Base-by-base conservation (phyloP, 768 basidiomycete species). In the Agrocybe praecox region DNA sequence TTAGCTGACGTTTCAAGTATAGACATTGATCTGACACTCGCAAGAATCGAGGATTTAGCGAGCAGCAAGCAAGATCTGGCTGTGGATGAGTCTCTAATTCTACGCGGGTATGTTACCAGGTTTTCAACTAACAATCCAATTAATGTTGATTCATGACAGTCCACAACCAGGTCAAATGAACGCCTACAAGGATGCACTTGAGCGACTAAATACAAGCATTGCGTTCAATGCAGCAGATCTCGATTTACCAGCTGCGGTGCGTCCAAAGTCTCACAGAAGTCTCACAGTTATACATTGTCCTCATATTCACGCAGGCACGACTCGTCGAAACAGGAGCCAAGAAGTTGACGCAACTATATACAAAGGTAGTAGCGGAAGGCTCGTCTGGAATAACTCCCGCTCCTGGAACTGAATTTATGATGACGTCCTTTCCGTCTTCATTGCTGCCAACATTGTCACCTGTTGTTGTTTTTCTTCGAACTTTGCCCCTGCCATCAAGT, bases 311-410 rank as follows among this genome's bases (percentile, higher is more conserved):
- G 15, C 58, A 76, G 79, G 88, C 89, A n/a, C 84, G 88, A 42
- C 80, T 94, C 5, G 76, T 93, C 9, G 91, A 93, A 73, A 90
- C 90, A 1, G 92, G 92, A 8, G 85, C 86, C 6, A 92, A 92
- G 75, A 92, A 92, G 66, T 76, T 94, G 10, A 80, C 86, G 0
- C 90, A 92, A 63, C 72, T 92, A 12, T 94, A 89, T 66, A 94
- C 90, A n/a, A 92, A 90, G 64, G 78, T 90, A 29, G 89, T 92
- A n/a, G 92, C 92, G 2, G 91, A 92, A 72, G 89, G 85, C 22
- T 93, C 90, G 1, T 88, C 90, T 2, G 90, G 90, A 24, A 77
- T 80, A n/a, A 85, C 87, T 6, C 86, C 84, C 0, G 76, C 79
- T 36, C 81, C 86, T 14, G 85, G 84, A 15, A 68, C 84, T 0